phyloP scores from a whole-genome alignment of 805 yeast species.

The Ogataea glucozyma region DNA sequence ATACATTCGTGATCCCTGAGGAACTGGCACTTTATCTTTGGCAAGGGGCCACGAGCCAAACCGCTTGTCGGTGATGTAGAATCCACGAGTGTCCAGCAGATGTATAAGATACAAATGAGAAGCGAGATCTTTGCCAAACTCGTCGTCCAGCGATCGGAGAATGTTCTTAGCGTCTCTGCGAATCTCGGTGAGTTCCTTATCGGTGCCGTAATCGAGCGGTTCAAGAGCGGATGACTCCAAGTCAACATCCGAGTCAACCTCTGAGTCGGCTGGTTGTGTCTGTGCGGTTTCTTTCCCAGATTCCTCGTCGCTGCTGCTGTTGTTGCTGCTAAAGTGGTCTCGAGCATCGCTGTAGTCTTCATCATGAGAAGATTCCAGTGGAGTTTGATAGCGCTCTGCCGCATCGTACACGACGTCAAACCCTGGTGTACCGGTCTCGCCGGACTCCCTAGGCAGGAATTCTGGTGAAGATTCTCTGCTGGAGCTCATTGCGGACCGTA shows the following conservation, averaged over 20 bases:
- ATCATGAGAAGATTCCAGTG: constrained; percentile 2
- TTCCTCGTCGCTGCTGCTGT: background rate
- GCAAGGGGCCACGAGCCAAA: constrained; percentile 68
- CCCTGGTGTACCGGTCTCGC: background rate
- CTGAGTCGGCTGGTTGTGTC: background rate
- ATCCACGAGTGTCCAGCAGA: constrained; percentile 42
- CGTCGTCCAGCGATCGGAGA: constrained; percentile 46
- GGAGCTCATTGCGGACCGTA: too few species aligned
- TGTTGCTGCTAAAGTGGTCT: constrained; percentile 9
- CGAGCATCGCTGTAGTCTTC: constrained; percentile 17
- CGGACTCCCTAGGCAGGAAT: too few species aligned
- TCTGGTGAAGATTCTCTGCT: too few species aligned
- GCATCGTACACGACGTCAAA: constrained; percentile 1
- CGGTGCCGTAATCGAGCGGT: constrained; percentile 4
- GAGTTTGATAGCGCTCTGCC: constrained; percentile 3
- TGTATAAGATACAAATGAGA: constrained; percentile 63
- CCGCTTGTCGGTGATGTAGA: constrained; percentile 37
- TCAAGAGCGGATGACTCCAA: background rate
- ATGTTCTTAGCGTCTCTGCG: constrained; percentile 24
- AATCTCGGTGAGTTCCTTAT: constrained; percentile 9
- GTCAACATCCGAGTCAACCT: background rate
- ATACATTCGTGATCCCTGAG: constrained; percentile 30
- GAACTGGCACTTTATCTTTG: constrained; percentile 39
- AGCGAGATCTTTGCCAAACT: constrained; percentile 56
- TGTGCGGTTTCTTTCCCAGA: background rate